phyloP scores from a whole-genome alignment of 2,329 filamentous ascomycete species.

The Onygena corvina region DNA sequence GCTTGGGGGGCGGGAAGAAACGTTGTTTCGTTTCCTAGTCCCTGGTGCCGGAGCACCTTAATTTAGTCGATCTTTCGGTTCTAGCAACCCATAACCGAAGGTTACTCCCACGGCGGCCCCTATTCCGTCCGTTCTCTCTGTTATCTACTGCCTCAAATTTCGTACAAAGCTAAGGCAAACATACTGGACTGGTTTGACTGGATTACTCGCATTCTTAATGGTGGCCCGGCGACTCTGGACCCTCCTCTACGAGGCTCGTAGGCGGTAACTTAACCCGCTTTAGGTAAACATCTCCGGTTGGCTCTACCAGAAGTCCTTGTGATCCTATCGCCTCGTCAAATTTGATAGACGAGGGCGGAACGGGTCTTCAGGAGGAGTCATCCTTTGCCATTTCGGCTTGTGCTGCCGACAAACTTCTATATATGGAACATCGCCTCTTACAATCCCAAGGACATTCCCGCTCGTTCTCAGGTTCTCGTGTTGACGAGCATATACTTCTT shows the following conservation, averaged over 20 bases:
- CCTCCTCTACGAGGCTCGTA: background rate
- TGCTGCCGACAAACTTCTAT: too few species aligned
- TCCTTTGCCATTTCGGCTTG: too few species aligned
- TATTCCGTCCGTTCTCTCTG: background rate
- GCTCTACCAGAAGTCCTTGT: background rate
- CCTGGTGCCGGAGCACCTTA: slow-evolving; percentile 6
- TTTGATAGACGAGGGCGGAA: too few species aligned
- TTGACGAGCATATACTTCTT: too few species aligned
- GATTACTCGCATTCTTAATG: background rate
- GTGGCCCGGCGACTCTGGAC: background rate
- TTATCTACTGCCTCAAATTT: background rate
- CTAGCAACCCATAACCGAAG: background rate
- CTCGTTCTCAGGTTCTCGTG: too few species aligned
- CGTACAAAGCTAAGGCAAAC: background rate
- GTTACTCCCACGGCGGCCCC: background rate
- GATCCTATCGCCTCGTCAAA: too few species aligned
- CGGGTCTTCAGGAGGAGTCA: too few species aligned
- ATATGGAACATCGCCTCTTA: too few species aligned
- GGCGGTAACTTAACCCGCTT: background rate
- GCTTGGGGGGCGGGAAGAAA: slow-evolving; percentile 3
- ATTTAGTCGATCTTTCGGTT: background rate
- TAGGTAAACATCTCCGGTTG: slow-evolving; percentile 1
- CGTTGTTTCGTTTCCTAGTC: slow-evolving; percentile 8
- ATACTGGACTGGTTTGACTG: background rate
- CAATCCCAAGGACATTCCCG: too few species aligned